Percentiles rank a stretch among this genome's conserved stretches.
phyloP scores from a whole-genome alignment of 1,284 basidiomycete species.

The Rhodotorula sp. region DNA sequence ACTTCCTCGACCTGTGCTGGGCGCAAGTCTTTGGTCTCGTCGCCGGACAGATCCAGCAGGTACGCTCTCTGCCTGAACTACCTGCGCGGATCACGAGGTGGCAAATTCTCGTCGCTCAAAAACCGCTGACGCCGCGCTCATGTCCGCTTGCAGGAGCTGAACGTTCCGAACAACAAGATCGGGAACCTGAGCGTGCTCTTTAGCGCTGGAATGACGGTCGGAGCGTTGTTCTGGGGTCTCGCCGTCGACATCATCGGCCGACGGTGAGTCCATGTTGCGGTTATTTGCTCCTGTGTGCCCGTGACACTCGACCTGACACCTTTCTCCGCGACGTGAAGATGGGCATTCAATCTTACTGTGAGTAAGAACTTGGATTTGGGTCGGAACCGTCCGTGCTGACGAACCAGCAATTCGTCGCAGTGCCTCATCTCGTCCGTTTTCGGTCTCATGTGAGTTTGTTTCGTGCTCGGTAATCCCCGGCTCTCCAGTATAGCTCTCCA shows the following conservation, averaged over 20 bases:
- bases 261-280: neutral
- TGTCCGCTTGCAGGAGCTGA: slow-evolving; percentile 18
- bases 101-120: neutral
- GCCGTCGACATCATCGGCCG: slow-evolving; percentile 47
- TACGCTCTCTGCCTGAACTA: neutral
- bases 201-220: slow-evolving; percentile 56
- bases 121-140: no score
- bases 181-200: slow-evolving; percentile 64
- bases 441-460: slow-evolving; percentile 51
- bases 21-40: slow-evolving; percentile 43
- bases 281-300: no score
- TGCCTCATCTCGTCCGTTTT: slow-evolving; percentile 69
- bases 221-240: slow-evolving; percentile 56
- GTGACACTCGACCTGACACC: no score
- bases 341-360: slow-evolving; percentile 14
- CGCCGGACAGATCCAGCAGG: slow-evolving; percentile 25
- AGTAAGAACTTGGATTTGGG: neutral
- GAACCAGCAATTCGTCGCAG: slow-evolving; percentile 57
- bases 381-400: no score
- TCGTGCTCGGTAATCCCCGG: no score
- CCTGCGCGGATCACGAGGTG: neutral
- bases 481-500: neutral
- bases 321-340: neutral
- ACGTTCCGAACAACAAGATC: slow-evolving; percentile 54
- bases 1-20: slow-evolving; percentile 42